Base-by-base conservation (phyloP, 75 land plant species). In the Pinus taeda region DNA sequence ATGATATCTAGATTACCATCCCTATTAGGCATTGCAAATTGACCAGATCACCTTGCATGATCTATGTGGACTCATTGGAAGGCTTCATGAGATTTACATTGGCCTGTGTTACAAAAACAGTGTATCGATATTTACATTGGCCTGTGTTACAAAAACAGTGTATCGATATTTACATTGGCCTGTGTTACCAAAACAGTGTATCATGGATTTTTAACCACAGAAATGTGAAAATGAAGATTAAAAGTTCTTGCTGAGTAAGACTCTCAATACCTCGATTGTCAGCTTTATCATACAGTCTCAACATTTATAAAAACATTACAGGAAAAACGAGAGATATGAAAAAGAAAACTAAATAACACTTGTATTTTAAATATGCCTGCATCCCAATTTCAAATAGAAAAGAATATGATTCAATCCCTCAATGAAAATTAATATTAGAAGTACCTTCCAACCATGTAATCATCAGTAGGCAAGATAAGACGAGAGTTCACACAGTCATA, bases 401-500 rank as follows among this genome's bases (percentile, higher is more conserved):
- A 67, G 5, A 67, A 18, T 2, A 6, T 6, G 1, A 67, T 15
- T 15, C 12, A 17, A 36, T 36, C 67, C 33, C 71, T 17, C 6
- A 4, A 67, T 11, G 20, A 49, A 49, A 15, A 56, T 73, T 56
- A 56, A 15, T 56, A 26, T 3, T 53, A 55, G 6, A 42, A 14
- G 59, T 81, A 96, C 98, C 96, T 93, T 81, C 96, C 98, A 39
- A 97, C 79, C 55, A 83, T 9, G 73, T 97, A 97, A 15, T 37
- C 83, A 6, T 91, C 92, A 7, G 95, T 91, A 56, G 98, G 99
- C 67, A 97, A 56, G 49, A 97, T 74, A 20, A 93, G 61, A 8
- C 88, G 87, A 6, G 83, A 83, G 85, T 97, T 97, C 9, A 89
- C 87, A 84, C 93, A 91, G 78, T 97, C 98, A 85, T 80, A 97